A percentile compares a stretch with the other conserved stretches of the same genome.
Evolutionary conservation across 169 alveolate species (phyloP).

Genomic region (Plasmodium yoelii): DNA sequence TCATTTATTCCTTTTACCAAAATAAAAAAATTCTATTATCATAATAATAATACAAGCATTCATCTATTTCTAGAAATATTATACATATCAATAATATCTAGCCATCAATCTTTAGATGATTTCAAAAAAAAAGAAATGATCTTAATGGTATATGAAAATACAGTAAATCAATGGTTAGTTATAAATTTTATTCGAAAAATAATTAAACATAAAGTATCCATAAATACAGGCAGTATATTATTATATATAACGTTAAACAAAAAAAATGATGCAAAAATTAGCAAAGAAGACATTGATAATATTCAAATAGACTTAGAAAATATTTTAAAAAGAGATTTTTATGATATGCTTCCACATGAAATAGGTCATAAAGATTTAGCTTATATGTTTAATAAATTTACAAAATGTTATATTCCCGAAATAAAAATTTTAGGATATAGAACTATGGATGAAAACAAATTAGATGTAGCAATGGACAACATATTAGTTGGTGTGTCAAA

Average conservation of each 20-base stretch:
- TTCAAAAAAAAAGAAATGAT: constrained; percentile 30
- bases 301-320: constrained; percentile 12
- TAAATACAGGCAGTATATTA: constrained; percentile 36
- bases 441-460: constrained; percentile 23
- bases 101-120: constrained; percentile 16
- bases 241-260: constrained; percentile 33
- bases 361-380: constrained; percentile 30
- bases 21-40: constrained; percentile 3
- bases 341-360: constrained; percentile 17
- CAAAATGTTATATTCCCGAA: constrained; percentile 19
- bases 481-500: neutral
- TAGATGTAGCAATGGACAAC: neutral
- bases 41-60: constrained; percentile 10
- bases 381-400: constrained; percentile 17
- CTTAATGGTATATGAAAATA: constrained; percentile 34
- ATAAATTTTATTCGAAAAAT: constrained; percentile 49
- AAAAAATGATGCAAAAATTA: neutral
- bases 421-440: constrained; percentile 32
- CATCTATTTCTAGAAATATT: constrained; percentile 55
- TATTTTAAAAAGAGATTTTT: constrained; percentile 3
- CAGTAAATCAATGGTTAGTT: constrained; percentile 59
- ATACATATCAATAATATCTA: constrained; percentile 40
- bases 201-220: constrained; percentile 45
- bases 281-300: constrained; percentile 14
- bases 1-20: constrained; percentile 32